Base-by-base conservation (phyloP, 495 filamentous ascomycete species). In the Amniculicola lignicola region DNA sequence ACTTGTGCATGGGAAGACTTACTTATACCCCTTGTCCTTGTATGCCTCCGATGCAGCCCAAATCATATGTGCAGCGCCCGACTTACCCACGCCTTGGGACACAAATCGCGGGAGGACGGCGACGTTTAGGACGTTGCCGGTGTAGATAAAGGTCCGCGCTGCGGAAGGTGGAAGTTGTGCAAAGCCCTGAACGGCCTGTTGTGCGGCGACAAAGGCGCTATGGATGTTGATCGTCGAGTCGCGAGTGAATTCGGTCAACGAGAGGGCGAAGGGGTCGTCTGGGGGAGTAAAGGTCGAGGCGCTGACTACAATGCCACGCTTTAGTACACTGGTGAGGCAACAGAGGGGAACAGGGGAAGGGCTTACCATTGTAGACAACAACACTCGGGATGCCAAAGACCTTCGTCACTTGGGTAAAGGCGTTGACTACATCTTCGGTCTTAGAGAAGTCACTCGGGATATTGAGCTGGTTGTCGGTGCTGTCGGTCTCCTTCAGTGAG, bases 331-430 rank as follows among this genome's bases (percentile, higher is more conserved):
- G 44, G 31, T 37, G 28, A 43, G 18, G 31, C 10, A 9, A 46
- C 22, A 36, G 5, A 11, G 29, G 18, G 37, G 41, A 50, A 10
- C 9, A 6, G 37, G 37, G 19, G 10, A 28, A 42, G 29, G 27
- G 22, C 29, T 57, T 63, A 76, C 76, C 74, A 66, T 79, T 79
- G 59, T 77, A 79, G 19, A 79, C 64, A 15, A 79, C 76, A 15
- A 77, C 75, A 57, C 65, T 71, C 41, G 76, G 76, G 24, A 66
- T n/a, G 47, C 74, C 74, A 1, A 75, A 51, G 22, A 39, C 21
- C 39, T 39, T 28, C 48, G 69, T 72, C 33, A 76, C 72, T 40
- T 72, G 72, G 14, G 62, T 48, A 56, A 78, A 78, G 27, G 63
- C 65, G 10, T 51, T 57, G 33, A 54, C 45, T 2, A 79, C 62